Conservation (phyloP, 2,329 filamentous ascomycete genomes). For the Phaeomoniella chlamydospora region DNA sequence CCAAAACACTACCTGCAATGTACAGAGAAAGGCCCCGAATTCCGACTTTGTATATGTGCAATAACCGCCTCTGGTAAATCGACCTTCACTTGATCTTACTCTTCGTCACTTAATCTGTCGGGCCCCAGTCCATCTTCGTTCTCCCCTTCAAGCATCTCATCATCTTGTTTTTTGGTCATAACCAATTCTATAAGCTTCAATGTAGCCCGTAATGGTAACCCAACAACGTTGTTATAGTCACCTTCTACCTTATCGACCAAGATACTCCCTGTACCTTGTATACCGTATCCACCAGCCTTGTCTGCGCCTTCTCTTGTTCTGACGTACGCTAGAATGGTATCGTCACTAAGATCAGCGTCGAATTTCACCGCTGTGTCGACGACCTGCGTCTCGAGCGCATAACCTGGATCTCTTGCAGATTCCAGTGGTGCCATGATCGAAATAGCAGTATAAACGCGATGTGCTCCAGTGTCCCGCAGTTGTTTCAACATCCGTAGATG, state of each 20-base stretch:
- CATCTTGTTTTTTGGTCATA: slow-evolving; percentile 59
- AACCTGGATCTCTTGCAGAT: slow-evolving; percentile 71
- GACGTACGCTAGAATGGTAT: slow-evolving; percentile 57
- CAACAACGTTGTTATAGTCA: slow-evolving; percentile 85
- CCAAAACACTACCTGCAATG: too few species aligned
- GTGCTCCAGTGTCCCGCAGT: slow-evolving; percentile 60
- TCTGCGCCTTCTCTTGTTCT: slow-evolving; percentile 78
- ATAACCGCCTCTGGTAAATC: too few species aligned
- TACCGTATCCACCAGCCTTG: slow-evolving; percentile 90
- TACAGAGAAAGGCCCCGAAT: too few species aligned
- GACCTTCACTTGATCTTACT: too few species aligned
- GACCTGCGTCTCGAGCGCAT: slow-evolving; percentile 63
- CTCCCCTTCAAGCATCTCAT: slow-evolving; percentile 33
- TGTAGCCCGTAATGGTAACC: slow-evolving; percentile 65
- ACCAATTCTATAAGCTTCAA: slow-evolving; percentile 77
- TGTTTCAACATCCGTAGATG: slow-evolving; percentile 73
- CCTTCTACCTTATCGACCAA: slow-evolving; percentile 83
- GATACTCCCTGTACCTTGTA: slow-evolving; percentile 78
- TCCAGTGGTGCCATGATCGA: slow-evolving; percentile 70
- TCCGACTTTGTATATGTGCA: too few species aligned
- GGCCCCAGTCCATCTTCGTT: slow-evolving; percentile 26
- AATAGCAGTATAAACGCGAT: slow-evolving; percentile 78
- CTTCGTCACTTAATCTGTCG: too few species aligned
- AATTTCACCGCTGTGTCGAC: slow-evolving; percentile 92
- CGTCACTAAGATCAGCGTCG: slow-evolving; percentile 59